Conservation (phyloP, 345 rosid species). For the Euphorbia peplus region DNA sequence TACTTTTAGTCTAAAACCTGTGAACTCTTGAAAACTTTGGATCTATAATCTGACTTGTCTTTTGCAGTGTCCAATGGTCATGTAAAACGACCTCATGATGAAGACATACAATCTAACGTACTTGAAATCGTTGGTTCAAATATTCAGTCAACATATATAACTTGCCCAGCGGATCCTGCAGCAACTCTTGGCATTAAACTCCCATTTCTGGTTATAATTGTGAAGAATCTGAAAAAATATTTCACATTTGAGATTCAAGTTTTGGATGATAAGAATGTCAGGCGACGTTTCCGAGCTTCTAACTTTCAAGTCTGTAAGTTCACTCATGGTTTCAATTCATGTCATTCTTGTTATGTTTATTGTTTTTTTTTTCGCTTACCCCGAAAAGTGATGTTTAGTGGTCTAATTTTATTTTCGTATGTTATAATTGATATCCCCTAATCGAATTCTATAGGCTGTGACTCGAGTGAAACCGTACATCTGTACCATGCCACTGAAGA, state of each 20-base stretch:
- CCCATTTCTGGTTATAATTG: slow-evolving; percentile 86
- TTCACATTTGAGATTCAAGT: slow-evolving; percentile 96
- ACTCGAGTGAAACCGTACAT: slow-evolving; percentile 94
- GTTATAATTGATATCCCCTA: too few species aligned
- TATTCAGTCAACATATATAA: slow-evolving; percentile 84
- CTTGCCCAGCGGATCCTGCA: slow-evolving; percentile 86
- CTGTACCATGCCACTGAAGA: slow-evolving; percentile 88
- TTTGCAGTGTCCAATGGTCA: slow-evolving; percentile 69
- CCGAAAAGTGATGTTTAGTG: not conserved
- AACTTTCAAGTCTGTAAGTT: slow-evolving; percentile 94
- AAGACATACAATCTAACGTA: slow-evolving; percentile 37
- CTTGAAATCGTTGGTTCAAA: slow-evolving; percentile 86
- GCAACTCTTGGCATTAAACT: slow-evolving; percentile 97
- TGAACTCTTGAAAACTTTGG: not conserved
- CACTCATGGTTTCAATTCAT: slow-evolving; percentile 31
- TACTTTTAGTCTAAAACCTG: not conserved
- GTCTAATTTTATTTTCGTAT: too few species aligned
- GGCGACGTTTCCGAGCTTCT: slow-evolving; percentile 96
- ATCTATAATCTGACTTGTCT: not conserved
- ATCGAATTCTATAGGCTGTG: slow-evolving; percentile 46
- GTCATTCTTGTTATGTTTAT: not conserved
- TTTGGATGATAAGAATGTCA: slow-evolving; percentile 93
- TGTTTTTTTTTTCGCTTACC: not conserved
- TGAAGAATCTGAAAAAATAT: slow-evolving; percentile 86
- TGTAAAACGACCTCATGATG: slow-evolving; percentile 21